Conservation (phyloP, 192 early-diverging fungal species). For the Lobosporangium transversale region DNA sequence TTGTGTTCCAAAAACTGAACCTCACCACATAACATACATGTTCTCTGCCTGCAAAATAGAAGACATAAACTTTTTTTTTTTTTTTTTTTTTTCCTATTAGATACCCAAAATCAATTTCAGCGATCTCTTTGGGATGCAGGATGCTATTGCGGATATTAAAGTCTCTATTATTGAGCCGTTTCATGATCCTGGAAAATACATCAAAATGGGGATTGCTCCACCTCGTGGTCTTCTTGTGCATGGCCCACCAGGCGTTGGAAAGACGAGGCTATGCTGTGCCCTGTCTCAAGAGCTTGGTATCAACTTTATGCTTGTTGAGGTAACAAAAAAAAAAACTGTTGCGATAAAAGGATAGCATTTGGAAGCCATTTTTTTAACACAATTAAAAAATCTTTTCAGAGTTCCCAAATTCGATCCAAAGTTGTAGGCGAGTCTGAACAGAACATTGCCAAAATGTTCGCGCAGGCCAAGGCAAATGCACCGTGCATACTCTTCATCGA, state of each 20-base stretch:
- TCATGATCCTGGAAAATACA: conserved; percentile 57
- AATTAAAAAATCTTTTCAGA: conserved; percentile 55
- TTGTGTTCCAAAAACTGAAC: not conserved
- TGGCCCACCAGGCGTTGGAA: conserved; percentile 91
- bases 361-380: no score
- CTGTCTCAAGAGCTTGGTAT: conserved; percentile 81
- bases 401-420: conserved; percentile 88
- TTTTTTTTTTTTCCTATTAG: no score
- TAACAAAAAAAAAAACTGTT: conserved; percentile 35
- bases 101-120: conserved; percentile 70
- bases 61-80: no score
- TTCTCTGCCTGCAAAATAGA: no score
- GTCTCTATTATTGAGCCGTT: conserved; percentile 69
- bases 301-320: conserved; percentile 87
- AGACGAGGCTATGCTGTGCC: conserved; percentile 89
- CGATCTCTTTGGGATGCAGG: conserved; percentile 83
- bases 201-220: conserved; percentile 71
- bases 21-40: no score
- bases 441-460: conserved; percentile 85
- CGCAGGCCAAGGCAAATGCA: conserved; percentile 79
- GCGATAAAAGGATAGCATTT: no score
- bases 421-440: conserved; percentile 95
- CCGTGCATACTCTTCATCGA: conserved; percentile 95
- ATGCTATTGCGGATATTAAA: conserved; percentile 69
- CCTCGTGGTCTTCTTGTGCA: conserved; percentile 86